phyloP scores from a whole-genome alignment of 2,329 filamentous ascomycete genomes.

The Dryadomyces quercivorus region DNA sequence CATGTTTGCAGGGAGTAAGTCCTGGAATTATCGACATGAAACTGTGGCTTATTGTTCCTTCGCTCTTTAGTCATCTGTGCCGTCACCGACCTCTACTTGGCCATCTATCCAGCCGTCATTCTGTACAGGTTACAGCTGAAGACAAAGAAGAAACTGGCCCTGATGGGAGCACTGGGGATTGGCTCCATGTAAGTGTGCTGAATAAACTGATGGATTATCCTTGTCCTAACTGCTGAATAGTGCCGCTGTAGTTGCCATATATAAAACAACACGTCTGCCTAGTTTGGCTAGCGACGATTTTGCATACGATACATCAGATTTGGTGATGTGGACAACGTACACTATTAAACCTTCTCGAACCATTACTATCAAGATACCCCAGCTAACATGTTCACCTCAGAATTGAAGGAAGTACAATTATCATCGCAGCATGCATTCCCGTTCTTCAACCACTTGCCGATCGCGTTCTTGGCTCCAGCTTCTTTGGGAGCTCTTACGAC shows the following conservation, averaged over 20 bases:
- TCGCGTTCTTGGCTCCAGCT: slow-evolving; percentile 9
- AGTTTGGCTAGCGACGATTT: slow-evolving; percentile 17
- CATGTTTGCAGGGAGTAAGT: slow-evolving; percentile 26
- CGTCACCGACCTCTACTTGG: slow-evolving; percentile 27
- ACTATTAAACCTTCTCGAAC: neutral
- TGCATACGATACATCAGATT: slow-evolving; percentile 23
- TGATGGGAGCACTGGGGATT: slow-evolving; percentile 25
- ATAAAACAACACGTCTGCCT: slow-evolving; percentile 18
- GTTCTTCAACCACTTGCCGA: slow-evolving; percentile 21
- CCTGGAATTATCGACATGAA: neutral
- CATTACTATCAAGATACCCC: too few species aligned
- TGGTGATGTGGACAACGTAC: slow-evolving; percentile 20
- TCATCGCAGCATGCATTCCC: slow-evolving; percentile 23
- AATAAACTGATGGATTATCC: too few species aligned
- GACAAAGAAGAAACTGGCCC: slow-evolving; percentile 25
- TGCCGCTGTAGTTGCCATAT: slow-evolving; percentile 17
- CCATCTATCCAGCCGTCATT: slow-evolving; percentile 26
- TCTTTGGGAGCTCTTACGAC: slow-evolving; percentile 8
- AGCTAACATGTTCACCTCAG: slow-evolving; percentile 8
- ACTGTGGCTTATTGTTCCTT: neutral
- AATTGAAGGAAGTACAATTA: slow-evolving; percentile 21
- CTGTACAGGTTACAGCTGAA: slow-evolving; percentile 24
- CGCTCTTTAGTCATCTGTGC: slow-evolving; percentile 19
- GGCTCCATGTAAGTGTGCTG: slow-evolving; percentile 21
- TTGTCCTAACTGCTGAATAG: slow-evolving; percentile 8